Base-by-base conservation (phyloP, 2,329 filamentous ascomycete genomes). In the Curvularia sp. region DNA sequence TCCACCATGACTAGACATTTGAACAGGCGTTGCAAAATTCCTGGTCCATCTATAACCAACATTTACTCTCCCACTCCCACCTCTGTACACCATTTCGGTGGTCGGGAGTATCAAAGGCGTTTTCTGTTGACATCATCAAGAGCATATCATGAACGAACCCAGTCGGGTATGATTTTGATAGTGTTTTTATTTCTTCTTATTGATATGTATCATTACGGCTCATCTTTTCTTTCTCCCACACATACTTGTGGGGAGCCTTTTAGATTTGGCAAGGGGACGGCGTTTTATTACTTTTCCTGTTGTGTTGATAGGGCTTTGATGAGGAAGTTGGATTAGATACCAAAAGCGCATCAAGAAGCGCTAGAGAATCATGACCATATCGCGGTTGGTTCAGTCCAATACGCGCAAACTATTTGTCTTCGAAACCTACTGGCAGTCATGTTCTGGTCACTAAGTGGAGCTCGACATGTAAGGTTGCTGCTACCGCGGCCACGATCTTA, bases 11-110 rank as follows among this genome's bases (percentile, higher is more conserved):
- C 48, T 70, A 70, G 68, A 70, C 66, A 63, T 64, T 61, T 58
- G 55, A 13, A 44, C 24, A 30, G 66, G 68, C 68, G 68, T 69
- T 70, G 59, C 55, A 64, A 66, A 65, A 66, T 55, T 62, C 51
- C 46, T 54, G 54, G 46, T 49, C 33, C 13, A 38, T n/a, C 13
- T 7, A 38, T 7, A n/a, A 15, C 33, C 33, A 13, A 38, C 33
- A n/a, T 35, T 6, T 38, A 51, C 44, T 20, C n/a, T 10, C n/a
- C 18, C n/a, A 8, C 15, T 28, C 12, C 13, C 55, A 48, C 62
- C 56, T 41, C 44, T 58, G 66, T 63, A 64, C 61, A 61, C 64
- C 62, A 61, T 49, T 26, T 26, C 20, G n/a, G 24, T 44, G 42
- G 54, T 57, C 52, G 49, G 64, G 58, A 48, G 43, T 38, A 48